Conservation (phyloP, 1,284 basidiomycete genomes). For the Lignosus rhinocerotis region DNA sequence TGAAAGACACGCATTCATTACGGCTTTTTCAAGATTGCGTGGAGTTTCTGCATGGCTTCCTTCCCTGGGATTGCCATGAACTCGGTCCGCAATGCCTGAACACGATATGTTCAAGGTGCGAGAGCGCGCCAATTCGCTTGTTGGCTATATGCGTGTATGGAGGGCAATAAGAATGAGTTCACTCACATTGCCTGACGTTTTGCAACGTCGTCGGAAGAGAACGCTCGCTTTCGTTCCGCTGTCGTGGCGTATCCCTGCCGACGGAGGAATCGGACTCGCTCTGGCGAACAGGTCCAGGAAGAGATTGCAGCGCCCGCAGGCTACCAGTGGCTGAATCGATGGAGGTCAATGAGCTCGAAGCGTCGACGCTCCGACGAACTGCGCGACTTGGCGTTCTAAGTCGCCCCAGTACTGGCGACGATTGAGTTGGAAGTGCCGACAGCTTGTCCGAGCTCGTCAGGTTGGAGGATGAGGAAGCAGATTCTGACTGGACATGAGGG, state of each 20-base stretch:
- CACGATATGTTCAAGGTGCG: background rate
- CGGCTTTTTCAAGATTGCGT: too few species aligned
- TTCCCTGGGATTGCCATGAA: too few species aligned
- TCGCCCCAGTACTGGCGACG: constrained; percentile 33
- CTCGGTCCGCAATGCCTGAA: too few species aligned
- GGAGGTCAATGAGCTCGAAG: constrained; percentile 31
- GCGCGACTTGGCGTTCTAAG: constrained; percentile 24
- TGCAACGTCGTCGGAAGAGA: constrained; percentile 34
- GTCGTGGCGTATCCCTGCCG: constrained; percentile 33
- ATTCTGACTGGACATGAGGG: constrained; percentile 19
- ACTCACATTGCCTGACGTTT: constrained; percentile 34
- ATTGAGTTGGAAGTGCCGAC: constrained; percentile 37
- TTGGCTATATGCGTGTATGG: background rate
- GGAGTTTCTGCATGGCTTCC: too few species aligned
- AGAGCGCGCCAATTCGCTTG: background rate
- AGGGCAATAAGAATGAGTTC: background rate
- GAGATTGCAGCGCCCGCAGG: constrained; percentile 19
- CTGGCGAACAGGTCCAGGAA: constrained; percentile 18
- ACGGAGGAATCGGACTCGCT: constrained; percentile 35
- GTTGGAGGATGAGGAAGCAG: constrained; percentile 34
- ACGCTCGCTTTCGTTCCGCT: constrained; percentile 43
- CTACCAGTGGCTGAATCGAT: constrained; percentile 27
- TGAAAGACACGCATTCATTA: too few species aligned
- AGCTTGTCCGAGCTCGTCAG: constrained; percentile 42
- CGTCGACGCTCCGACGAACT: constrained; percentile 28